phyloP scores from a whole-genome alignment of 352 stramenopile genomes.

The Phytopythium oedochilum region DNA sequence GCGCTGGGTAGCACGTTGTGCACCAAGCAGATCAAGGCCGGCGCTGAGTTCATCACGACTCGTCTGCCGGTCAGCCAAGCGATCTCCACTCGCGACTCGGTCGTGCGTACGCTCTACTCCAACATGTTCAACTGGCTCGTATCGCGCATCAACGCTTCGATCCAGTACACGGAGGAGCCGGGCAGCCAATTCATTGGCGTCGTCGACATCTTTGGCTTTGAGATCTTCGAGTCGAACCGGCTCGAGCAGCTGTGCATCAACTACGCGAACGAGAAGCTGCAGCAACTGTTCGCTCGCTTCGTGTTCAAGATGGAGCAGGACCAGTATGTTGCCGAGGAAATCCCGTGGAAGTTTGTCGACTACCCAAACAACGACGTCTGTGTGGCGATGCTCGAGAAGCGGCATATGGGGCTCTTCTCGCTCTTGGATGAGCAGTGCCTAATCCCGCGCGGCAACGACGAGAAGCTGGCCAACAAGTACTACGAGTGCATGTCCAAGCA shows the following conservation, averaged over 20 bases:
- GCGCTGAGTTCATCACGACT: conserved; percentile 73
- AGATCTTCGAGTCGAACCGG: conserved; percentile 90
- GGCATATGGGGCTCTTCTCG: conserved; percentile 76
- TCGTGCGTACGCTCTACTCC: conserved; percentile 87
- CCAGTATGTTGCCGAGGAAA: conserved; percentile 78
- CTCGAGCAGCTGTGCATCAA: conserved; percentile 90
- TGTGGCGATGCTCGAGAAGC: conserved; percentile 66
- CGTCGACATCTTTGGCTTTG: conserved; percentile 91
- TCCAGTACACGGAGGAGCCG: conserved; percentile 74
- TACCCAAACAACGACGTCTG: conserved; percentile 87
- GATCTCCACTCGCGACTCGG: conserved; percentile 69
- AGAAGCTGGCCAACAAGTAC: conserved; percentile 82
- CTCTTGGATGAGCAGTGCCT: conserved; percentile 85
- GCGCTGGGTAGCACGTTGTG: conserved; percentile 59
- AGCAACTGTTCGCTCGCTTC: conserved; percentile 78
- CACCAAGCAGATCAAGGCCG: conserved; percentile 78
- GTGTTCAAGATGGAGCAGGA: conserved; percentile 87
- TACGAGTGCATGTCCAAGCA: conserved; percentile 64
- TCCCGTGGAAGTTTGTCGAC: conserved; percentile 87
- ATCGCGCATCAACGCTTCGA: conserved; percentile 89
- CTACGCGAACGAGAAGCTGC: conserved; percentile 86
- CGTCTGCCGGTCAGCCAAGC: conserved; percentile 62
- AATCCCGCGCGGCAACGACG: conserved; percentile 77
- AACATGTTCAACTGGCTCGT: conserved; percentile 95
- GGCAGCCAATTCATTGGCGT: conserved; percentile 84